phyloP scores from a whole-genome alignment of 306 rosid genomes.

The Prunus armeniaca region DNA sequence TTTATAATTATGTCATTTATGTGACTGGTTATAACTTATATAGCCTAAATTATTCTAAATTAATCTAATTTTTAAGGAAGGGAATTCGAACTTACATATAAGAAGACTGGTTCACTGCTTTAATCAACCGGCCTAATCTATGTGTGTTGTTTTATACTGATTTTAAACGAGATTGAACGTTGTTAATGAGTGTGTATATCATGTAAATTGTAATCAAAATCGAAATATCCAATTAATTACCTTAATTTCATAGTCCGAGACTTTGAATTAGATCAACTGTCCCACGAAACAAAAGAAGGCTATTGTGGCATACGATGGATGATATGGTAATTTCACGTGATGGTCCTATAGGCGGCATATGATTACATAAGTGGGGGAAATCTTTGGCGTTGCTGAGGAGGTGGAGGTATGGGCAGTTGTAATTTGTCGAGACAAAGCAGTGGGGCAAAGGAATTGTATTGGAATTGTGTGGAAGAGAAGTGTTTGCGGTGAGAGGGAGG shows the following conservation, averaged over 20 bases:
- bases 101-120: too few relatives aligned
- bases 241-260: too few relatives aligned
- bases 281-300: neutral
- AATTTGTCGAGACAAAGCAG: neutral
- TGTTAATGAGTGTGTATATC: neutral
- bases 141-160: neutral
- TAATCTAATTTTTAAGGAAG: too few relatives aligned
- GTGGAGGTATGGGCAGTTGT: constrained; percentile 12
- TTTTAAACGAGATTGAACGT: neutral
- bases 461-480: constrained; percentile 7
- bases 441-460: neutral
- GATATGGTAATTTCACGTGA: constrained; percentile 26
- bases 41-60: too few relatives aligned
- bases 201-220: too few relatives aligned
- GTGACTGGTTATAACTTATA: too few relatives aligned
- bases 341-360: constrained; percentile 1
- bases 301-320: neutral
- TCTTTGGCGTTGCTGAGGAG: constrained; percentile 10
- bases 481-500: neutral
- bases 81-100: too few relatives aligned
- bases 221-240: too few relatives aligned
- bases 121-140: too few relatives aligned
- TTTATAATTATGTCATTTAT: too few relatives aligned
- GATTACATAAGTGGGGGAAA: neutral
- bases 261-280: too few relatives aligned